Evolutionary conservation across 495 filamentous ascomycete genomes (phyloP).

Genomic region (Penicillium canescens): DNA sequence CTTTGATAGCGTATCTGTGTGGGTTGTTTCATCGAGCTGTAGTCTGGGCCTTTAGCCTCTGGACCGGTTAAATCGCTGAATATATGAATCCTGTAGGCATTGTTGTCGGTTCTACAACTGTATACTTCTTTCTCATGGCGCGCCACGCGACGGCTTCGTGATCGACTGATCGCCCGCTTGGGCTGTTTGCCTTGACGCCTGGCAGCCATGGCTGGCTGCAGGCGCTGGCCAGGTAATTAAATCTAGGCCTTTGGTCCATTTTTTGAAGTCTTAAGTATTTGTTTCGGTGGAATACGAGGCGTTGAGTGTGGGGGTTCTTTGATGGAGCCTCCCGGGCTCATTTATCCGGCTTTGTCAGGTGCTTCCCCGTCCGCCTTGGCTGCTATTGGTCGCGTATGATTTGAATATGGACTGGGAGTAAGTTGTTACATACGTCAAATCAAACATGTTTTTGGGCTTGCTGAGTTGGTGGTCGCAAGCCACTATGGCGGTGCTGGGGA

Average conservation of each 20-base stretch:
- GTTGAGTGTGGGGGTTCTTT: neutral
- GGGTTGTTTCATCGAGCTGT: neutral
- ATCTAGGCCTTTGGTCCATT: neutral
- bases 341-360: neutral
- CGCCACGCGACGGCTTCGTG: neutral
- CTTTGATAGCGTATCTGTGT: conserved; percentile 18
- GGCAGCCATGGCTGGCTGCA: neutral
- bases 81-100: neutral
- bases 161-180: neutral
- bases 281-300: too few relatives aligned
- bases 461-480: too few relatives aligned
- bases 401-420: neutral
- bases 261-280: too few relatives aligned
- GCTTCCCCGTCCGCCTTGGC: conserved; percentile 3
- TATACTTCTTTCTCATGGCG: neutral
- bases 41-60: neutral
- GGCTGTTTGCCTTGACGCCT: neutral
- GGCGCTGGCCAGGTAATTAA: neutral
- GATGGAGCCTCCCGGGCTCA: conserved; percentile 1
- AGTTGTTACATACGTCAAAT: neutral
- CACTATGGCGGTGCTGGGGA: too few relatives aligned
- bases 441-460: neutral
- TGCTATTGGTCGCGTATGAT: neutral
- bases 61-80: neutral
- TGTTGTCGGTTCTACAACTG: neutral